Evolutionary conservation across 495 filamentous ascomycete genomes (phyloP), one percentile per base, ranked within the genome.

Genomic region (Jackrogersella multiformis): DNA sequence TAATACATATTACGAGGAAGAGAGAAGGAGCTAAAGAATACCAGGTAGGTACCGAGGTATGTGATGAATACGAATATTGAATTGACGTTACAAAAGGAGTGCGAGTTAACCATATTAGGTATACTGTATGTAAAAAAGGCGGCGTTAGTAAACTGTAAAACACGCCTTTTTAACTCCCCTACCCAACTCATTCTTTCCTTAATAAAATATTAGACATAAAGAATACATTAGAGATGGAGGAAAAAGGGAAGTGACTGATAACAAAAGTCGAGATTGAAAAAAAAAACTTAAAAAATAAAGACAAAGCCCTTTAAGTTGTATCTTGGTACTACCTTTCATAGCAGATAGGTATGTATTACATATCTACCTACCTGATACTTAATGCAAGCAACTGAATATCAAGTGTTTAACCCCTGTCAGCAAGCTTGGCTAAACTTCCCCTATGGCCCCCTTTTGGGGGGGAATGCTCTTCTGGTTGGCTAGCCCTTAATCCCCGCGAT

Each of bases 401-500:
- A 2, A 7, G 24, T 57, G 16, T n/a, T n/a, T n/a, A 38, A 38
- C 55, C 62, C 62, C 56, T 66, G 53, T 57, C 61, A 64, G 53
- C 53, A 64, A 41, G 39, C 48, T 58, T 63, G 54, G 58, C 45
- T 57, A 53, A 62, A 63, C 30, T 54, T 58, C 54, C 53, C 57
- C 30, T 63, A 20, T 18, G 21, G 38, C 30, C 58, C 53, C 56
- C 42, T 30, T 56, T 55, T 54, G 5, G 44, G 21, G 46, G 12
- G 32, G 32, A 26, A 24, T 6, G 32, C 20, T 13, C 28, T 45
- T 35, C 45, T 68, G 45, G 44, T 62, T 68, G 64, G 64, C 6
- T 23, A 39, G 30, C n/a, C 36, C 26, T 57, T 52, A 34, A 62
- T 68, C 65, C 64, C 64, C 65, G 59, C 58, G 59, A 59, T 8